phyloP scores from a whole-genome alignment of 2,329 filamentous ascomycete species.

The Scytalidium lignicola region DNA sequence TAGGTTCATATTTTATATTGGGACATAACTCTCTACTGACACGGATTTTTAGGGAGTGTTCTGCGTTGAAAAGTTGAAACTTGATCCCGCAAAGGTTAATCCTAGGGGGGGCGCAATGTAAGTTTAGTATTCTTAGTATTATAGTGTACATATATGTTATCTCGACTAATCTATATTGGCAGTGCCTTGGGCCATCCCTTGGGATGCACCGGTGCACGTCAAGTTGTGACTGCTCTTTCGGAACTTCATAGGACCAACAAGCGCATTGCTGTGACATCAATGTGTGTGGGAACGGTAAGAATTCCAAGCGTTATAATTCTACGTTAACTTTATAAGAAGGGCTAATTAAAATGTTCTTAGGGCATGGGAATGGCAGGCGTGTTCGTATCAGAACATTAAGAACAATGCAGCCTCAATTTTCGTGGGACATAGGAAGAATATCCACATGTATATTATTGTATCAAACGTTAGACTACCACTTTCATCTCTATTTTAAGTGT shows the following conservation, averaged over 20 bases:
- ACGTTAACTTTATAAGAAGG: neutral
- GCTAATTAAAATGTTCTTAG: neutral
- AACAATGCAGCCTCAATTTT: no score
- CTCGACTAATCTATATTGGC: no score
- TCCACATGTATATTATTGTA: no score
- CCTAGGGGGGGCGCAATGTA: slow-evolving; percentile 54
- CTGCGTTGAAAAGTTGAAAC: slow-evolving; percentile 64
- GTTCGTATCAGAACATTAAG: slow-evolving; percentile 51
- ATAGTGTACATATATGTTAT: neutral
- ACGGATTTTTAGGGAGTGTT: slow-evolving; percentile 70
- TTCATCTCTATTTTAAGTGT: no score
- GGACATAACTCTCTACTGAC: no score
- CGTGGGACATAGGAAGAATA: no score
- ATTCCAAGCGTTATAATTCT: neutral
- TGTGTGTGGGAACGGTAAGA: slow-evolving; percentile 62
- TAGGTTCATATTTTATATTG: slow-evolving; percentile 47
- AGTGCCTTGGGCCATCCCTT: slow-evolving; percentile 68
- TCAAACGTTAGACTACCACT: no score
- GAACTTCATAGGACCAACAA: slow-evolving; percentile 75
- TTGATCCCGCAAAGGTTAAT: slow-evolving; percentile 71
- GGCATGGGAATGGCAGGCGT: slow-evolving; percentile 58
- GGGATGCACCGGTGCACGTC: slow-evolving; percentile 66
- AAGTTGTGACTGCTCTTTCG: slow-evolving; percentile 80
- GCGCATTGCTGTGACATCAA: slow-evolving; percentile 82
- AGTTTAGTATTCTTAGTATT: neutral